Evolutionary conservation across 371 early-diverging fungal species (phyloP), one percentile per base, ranked within the genome.

Genomic region (Thermomucor indicae-seudaticae): DNA sequence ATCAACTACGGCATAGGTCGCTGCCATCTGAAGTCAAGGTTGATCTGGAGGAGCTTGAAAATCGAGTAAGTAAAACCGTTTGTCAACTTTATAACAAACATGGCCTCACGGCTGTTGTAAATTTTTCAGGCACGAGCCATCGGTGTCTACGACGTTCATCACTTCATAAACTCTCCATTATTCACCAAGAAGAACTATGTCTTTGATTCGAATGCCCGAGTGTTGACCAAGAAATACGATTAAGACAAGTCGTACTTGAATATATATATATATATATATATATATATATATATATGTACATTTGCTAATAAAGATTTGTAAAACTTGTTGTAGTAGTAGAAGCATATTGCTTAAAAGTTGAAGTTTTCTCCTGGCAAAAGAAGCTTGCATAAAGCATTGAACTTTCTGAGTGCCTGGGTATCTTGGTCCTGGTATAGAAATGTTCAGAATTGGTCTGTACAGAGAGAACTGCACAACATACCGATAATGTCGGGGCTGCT

Each of bases 41-140:
- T 39, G 80, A 81, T 43, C 39, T 80, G 40, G 76, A 78, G 31
- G 88, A 86, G 51, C 71, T 89, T 42, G 88, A 83, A 60, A 54
- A 53, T 23, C 57, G 62, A 42, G 73, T 69, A 39, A 56, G 47
- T 42, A n/a, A 31, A 1, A 10, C 28, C 28, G 23, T 44, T 60
- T 64, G 12, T 70, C 63, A 37, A 3, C 5, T 49, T 32, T 29
- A 6, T 37, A 29, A 37, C 25, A 31, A 34, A 46, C 35, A 31
- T 49, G 32, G n/a, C n/a, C n/a, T n/a, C n/a, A n/a, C n/a, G n/a
- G n/a, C n/a, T n/a, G n/a, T 38, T 20, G 40, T 32, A 14, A 43
- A 29, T 14, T 49, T 39, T 42, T 60, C 10, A 78, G 63, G 78
- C 80, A 0, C 59, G 72, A 24, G 72, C 79, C 43, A 54, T 85